These are phyloP conservation scores for Glycine tomentella DNA, from an alignment of 306 rosid species.

Conservation along the genomic window DNA sequence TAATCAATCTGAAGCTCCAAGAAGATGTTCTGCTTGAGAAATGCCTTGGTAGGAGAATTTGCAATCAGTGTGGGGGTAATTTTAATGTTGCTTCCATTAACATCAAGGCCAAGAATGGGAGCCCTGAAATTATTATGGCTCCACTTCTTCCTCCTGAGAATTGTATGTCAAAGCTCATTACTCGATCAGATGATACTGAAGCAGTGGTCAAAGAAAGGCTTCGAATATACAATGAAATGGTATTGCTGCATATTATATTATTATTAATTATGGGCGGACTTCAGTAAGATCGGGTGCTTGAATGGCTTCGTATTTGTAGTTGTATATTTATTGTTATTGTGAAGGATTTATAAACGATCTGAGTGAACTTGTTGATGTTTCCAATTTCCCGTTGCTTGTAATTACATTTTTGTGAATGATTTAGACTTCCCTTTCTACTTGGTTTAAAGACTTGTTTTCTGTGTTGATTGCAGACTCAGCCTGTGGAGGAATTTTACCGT, in stretches of 20 bases:
- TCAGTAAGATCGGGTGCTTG: background rate
- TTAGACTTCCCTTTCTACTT: slow-evolving; percentile 13
- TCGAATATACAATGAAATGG: slow-evolving; percentile 82
- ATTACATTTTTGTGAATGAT: slow-evolving; percentile 21
- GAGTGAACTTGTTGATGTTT: slow-evolving; percentile 22
- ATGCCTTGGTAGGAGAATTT: slow-evolving; percentile 93
- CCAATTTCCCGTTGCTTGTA: slow-evolving; percentile 14
- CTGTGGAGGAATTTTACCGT: slow-evolving; percentile 86
- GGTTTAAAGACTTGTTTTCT: slow-evolving; percentile 18
- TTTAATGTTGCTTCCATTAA: slow-evolving; percentile 87
- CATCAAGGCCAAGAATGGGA: slow-evolving; percentile 74
- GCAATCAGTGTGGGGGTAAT: slow-evolving; percentile 81
- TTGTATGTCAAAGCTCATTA: slow-evolving; percentile 84
- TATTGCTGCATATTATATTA: slow-evolving; percentile 40
- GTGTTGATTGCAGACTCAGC: slow-evolving; percentile 71
- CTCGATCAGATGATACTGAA: slow-evolving; percentile 89
- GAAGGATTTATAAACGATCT: slow-evolving; percentile 27
- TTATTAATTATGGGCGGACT: slow-evolving; percentile 2
- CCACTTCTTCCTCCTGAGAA: slow-evolving; percentile 93
- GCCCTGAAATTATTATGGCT: slow-evolving; percentile 79
- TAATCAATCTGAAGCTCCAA: slow-evolving; percentile 84
- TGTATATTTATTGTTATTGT: slow-evolving; percentile 20
- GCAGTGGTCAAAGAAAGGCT: slow-evolving; percentile 82
- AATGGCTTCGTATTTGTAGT: slow-evolving; percentile 15
- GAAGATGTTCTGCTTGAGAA: slow-evolving; percentile 90